Evolutionary conservation across 2,329 filamentous ascomycete species (phyloP).

Genomic region (Colletotrichum karsti): DNA sequence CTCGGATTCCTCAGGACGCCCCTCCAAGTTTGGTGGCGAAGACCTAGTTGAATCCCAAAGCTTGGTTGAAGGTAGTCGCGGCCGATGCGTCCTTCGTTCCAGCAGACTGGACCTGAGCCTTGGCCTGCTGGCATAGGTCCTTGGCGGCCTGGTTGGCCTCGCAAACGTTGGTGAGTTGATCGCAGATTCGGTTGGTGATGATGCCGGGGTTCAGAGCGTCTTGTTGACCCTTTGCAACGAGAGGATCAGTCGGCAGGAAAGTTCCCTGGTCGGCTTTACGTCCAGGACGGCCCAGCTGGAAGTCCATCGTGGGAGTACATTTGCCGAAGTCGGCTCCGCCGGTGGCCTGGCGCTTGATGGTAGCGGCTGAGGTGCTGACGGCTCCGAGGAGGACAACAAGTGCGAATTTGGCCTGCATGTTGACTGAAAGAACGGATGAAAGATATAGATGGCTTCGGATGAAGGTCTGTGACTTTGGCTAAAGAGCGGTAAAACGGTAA

Average conservation of each 20-base stretch:
- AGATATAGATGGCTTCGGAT: neutral
- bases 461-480: neutral
- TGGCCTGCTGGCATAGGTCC: conserved; percentile 54
- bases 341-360: conserved; percentile 12
- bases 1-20: too few species aligned
- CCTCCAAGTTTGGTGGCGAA: neutral
- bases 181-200: conserved; percentile 69
- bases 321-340: conserved; percentile 55
- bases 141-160: conserved; percentile 63
- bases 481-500: neutral
- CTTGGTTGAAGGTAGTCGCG: conserved; percentile 56
- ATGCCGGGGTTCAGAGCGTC: conserved; percentile 70
- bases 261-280: conserved; percentile 62
- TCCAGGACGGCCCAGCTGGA: conserved; percentile 61
- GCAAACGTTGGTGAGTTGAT: conserved; percentile 68
- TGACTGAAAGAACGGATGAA: neutral
- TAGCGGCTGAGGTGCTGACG: conserved; percentile 13
- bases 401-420: conserved; percentile 6
- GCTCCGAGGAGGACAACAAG: conserved; percentile 11
- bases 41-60: conserved; percentile 48
- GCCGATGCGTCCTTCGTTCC: conserved; percentile 58
- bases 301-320: conserved; percentile 62
- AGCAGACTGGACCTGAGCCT: conserved; percentile 57
- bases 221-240: conserved; percentile 62
- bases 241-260: conserved; percentile 65